These are phyloP conservation scores for Pseudocercospora eumusae DNA, from an alignment of 2,329 filamentous ascomycete species.

Conservation along the genomic window DNA sequence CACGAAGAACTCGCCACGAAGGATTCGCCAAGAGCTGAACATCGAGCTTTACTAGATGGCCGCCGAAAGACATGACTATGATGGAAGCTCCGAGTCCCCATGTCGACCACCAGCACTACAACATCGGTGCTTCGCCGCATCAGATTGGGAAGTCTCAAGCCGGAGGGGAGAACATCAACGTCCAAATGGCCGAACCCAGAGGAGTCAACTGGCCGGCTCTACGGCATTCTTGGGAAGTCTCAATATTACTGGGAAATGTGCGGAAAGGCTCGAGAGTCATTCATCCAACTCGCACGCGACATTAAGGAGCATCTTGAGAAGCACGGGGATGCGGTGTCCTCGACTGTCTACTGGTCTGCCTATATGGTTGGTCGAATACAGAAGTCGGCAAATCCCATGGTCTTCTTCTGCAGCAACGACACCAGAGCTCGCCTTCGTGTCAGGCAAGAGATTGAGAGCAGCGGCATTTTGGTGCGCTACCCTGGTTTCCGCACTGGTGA, in stretches of 20 bases:
- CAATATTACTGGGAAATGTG: conserved; percentile 19
- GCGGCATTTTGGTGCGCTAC: conserved; percentile 7
- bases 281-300: conserved; percentile 9
- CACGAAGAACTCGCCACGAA: neutral
- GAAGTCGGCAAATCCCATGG: conserved; percentile 8
- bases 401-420: conserved; percentile 19
- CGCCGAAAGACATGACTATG: neutral
- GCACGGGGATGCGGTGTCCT: conserved; percentile 9
- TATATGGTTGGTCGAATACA: conserved; percentile 14
- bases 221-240: conserved; percentile 9
- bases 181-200: conserved; percentile 13
- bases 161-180: neutral
- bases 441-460: conserved; percentile 12
- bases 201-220: conserved; percentile 4
- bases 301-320: conserved; percentile 16
- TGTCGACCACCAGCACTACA: conserved; percentile 2
- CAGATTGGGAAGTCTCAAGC: neutral
- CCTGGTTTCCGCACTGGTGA: conserved; percentile 14
- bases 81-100: too few species aligned
- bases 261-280: conserved; percentile 8
- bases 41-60: neutral
- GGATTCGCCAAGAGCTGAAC: neutral
- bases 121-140: conserved; percentile 9
- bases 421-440: conserved; percentile 1
- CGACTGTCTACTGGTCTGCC: conserved; percentile 15